phyloP scores from a whole-genome alignment of 345 rosid species.

The Theobroma cacao region DNA sequence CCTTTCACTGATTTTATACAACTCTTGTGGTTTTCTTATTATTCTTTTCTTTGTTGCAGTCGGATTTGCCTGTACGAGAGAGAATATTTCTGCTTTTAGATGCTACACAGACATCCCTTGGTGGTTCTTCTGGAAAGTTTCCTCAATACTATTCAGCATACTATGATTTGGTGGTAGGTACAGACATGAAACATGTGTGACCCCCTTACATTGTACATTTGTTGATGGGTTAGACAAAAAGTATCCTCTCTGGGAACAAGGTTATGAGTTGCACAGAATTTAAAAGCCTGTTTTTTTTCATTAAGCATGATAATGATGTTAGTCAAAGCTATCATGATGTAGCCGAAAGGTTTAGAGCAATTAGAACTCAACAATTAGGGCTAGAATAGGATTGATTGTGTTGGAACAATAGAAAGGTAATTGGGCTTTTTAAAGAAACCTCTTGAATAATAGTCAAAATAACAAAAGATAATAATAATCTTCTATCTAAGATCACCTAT shows the following conservation, averaged over 20 bases:
- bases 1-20: conserved; percentile 18
- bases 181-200: conserved; percentile 1
- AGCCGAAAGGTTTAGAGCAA: too few relatives aligned
- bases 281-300: not conserved
- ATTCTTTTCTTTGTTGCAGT: conserved; percentile 37
- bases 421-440: too few relatives aligned
- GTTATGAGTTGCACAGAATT: not conserved
- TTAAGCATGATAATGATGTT: not conserved
- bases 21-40: not conserved
- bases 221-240: not conserved
- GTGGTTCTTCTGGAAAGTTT: conserved; percentile 86
- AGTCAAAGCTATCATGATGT: not conserved
- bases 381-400: too few relatives aligned
- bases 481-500: too few relatives aligned
- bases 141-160: conserved; percentile 86
- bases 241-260: not conserved
- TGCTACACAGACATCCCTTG: conserved; percentile 94
- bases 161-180: conserved; percentile 89
- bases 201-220: not conserved
- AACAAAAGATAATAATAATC: too few relatives aligned
- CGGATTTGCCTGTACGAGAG: conserved; percentile 81
- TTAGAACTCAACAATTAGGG: too few relatives aligned
- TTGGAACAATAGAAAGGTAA: too few relatives aligned
- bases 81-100: conserved; percentile 92
- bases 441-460: too few relatives aligned